Percentiles rank a stretch among this genome's conserved stretches.
Conservation (phyloP, 2,329 filamentous ascomycete species). For the Xylariaceae sp. region DNA sequence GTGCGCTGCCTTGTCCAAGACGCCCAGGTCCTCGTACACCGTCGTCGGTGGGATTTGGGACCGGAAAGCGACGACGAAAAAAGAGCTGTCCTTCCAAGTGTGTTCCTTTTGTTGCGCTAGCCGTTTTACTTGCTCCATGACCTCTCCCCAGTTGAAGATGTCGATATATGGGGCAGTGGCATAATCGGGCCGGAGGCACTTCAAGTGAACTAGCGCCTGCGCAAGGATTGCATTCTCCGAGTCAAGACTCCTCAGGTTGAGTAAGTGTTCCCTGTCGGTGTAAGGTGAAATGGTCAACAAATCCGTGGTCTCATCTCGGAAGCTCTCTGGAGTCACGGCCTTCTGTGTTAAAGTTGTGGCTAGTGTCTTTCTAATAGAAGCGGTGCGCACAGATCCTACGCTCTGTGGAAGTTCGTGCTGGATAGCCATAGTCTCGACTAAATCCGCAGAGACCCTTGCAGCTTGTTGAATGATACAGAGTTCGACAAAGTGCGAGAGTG, state of each 20-base stretch:
- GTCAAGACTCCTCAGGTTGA: conserved; percentile 73
- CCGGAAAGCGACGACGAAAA: conserved; percentile 87
- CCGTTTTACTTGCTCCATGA: conserved; percentile 64
- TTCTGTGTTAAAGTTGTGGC: conserved; percentile 25
- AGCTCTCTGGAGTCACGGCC: conserved; percentile 9
- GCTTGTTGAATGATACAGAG: conserved; percentile 2
- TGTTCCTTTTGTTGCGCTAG: conserved; percentile 56
- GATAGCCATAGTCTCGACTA: conserved; percentile 20
- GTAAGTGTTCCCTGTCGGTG: conserved; percentile 70
- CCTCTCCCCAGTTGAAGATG: conserved; percentile 77
- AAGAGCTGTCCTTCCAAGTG: conserved; percentile 67
- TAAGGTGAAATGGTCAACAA: conserved; percentile 78
- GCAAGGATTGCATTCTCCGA: conserved; percentile 73
- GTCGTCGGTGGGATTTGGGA: conserved; percentile 73
- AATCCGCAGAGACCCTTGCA: conserved; percentile 4
- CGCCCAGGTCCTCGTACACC: conserved; percentile 71
- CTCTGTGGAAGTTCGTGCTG: conserved; percentile 15
- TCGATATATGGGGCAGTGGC: conserved; percentile 75
- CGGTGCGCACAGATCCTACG: neutral
- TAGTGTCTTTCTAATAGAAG: conserved; percentile 23
- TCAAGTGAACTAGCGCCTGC: conserved; percentile 70
- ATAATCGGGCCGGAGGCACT: conserved; percentile 71
- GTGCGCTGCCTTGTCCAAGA: conserved; percentile 80
- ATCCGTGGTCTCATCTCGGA: conserved; percentile 23
- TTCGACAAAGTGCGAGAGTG: neutral